Percentiles rank a stretch among this genome's conserved stretches.
Evolutionary conservation across 441 rosid species (phyloP).

Genomic region (Jatropha podagrica): DNA sequence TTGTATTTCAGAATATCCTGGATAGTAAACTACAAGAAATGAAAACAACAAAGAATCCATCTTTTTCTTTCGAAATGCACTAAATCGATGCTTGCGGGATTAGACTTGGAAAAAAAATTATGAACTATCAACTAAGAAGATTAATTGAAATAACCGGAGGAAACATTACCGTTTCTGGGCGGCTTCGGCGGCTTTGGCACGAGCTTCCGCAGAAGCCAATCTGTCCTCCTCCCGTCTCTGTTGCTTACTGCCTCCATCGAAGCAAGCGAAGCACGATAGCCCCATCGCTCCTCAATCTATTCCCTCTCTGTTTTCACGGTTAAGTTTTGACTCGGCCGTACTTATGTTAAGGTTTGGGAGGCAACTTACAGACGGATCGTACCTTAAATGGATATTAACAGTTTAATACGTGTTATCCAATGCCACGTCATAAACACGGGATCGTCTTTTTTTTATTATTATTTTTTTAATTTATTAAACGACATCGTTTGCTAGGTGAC

Average conservation of each 20-base stretch:
- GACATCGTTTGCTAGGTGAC: neutral
- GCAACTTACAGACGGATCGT: neutral
- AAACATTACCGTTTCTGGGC: constrained; percentile 69
- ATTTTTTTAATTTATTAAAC: neutral
- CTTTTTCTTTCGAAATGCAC: neutral
- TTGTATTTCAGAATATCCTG: neutral
- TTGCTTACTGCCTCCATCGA: constrained; percentile 58
- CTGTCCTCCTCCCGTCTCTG: constrained; percentile 67
- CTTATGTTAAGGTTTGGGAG: neutral
- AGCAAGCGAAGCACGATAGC: constrained; percentile 71
- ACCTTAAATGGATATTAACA: no score
- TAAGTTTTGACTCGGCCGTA: neutral
- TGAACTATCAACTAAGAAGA: neutral
- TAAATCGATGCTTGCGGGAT: neutral
- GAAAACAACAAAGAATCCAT: neutral
- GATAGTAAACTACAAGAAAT: neutral
- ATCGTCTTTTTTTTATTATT: constrained; percentile 14
- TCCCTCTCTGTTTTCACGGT: neutral
- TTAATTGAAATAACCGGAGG: neutral
- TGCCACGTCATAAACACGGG: constrained; percentile 20
- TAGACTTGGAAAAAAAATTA: neutral
- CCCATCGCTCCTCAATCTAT: constrained; percentile 16
- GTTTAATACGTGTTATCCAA: neutral
- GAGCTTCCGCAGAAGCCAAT: constrained; percentile 82
- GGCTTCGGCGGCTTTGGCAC: constrained; percentile 95